These are phyloP conservation scores for Macrophomina tecta DNA, from an alignment of 2,329 filamentous ascomycete species.

Conservation along the genomic window DNA sequence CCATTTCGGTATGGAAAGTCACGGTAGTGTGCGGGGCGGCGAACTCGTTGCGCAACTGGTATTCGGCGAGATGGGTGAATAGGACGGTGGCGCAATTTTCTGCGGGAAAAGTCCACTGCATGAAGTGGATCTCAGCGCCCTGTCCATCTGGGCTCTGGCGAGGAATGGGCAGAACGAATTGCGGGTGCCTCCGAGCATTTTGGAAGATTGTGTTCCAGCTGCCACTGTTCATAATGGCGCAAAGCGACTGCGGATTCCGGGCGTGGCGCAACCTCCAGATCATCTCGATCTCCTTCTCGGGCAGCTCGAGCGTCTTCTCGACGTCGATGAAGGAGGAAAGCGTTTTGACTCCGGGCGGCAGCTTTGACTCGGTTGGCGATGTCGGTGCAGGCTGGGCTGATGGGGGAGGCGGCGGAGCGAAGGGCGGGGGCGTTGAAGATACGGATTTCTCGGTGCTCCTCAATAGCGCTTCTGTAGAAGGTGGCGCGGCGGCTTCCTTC, in stretches of 20 bases:
- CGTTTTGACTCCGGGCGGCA: conserved; percentile 63
- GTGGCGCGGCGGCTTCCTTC: conserved; percentile 65
- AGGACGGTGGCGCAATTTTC: conserved; percentile 67
- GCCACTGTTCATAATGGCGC: conserved; percentile 75
- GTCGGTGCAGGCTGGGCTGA: conserved; percentile 35
- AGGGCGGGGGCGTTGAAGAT: conserved; percentile 33
- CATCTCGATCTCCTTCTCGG: conserved; percentile 80
- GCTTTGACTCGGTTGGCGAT: conserved; percentile 36
- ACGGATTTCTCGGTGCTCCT: conserved; percentile 34
- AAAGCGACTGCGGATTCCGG: conserved; percentile 74
- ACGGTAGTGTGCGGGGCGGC: conserved; percentile 91
- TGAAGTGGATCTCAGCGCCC: conserved; percentile 88
- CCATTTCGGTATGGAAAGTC: conserved; percentile 87
- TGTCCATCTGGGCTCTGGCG: conserved; percentile 61
- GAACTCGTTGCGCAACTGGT: conserved; percentile 87
- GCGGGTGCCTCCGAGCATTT: conserved; percentile 76
- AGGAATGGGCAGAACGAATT: conserved; percentile 89
- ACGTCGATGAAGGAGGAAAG: conserved; percentile 77
- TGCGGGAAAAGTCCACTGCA: conserved; percentile 93
- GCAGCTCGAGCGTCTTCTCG: conserved; percentile 74
- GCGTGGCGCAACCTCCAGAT: conserved; percentile 92
- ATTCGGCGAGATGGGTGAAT: conserved; percentile 93
- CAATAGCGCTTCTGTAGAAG: conserved; percentile 55
- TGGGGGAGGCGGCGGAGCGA: conserved; percentile 33
- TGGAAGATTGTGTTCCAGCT: conserved; percentile 76